These are phyloP conservation scores for Priceomyces melissophilus DNA, from an alignment of 805 yeast genomes.

Conservation along the genomic window DNA sequence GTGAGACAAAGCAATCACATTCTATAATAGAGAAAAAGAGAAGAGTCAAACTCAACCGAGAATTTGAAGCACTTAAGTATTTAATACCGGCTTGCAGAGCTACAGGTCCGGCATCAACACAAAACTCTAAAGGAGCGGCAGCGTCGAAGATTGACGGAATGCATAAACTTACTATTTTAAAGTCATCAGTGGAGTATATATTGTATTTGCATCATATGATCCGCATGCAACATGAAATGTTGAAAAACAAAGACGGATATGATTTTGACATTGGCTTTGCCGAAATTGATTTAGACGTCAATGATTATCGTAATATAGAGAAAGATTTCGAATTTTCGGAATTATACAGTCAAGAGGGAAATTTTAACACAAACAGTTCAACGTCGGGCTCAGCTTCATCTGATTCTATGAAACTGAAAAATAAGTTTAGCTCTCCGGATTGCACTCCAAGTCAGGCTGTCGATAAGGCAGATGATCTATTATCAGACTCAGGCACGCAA, in stretches of 20 bases:
- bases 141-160: slow-evolving; percentile 54
- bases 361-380: background rate
- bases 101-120: slow-evolving; percentile 15
- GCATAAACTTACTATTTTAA: slow-evolving; percentile 77
- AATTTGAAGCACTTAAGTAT: slow-evolving; percentile 75
- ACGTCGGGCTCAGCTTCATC: background rate
- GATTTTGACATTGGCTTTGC: slow-evolving; percentile 47
- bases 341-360: slow-evolving; percentile 8
- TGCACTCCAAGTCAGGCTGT: background rate
- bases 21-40: slow-evolving; percentile 78
- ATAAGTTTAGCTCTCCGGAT: no score
- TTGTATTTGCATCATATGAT: slow-evolving; percentile 62
- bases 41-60: slow-evolving; percentile 74
- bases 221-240: slow-evolving; percentile 45
- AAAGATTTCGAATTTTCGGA: slow-evolving; percentile 50
- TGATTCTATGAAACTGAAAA: no score
- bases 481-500: slow-evolving; percentile 6
- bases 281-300: slow-evolving; percentile 54
- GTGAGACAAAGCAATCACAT: slow-evolving; percentile 50
- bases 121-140: slow-evolving; percentile 15
- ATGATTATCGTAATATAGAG: slow-evolving; percentile 57
- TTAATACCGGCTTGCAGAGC: slow-evolving; percentile 76
- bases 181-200: slow-evolving; percentile 80
- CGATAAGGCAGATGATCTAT: background rate
- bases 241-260: slow-evolving; percentile 23